A percentile compares a stretch with the other conserved stretches of the same genome.
These are phyloP conservation scores for Komagataella pseudopastoris DNA, from an alignment of 805 yeast genomes.

Conservation along the genomic window DNA sequence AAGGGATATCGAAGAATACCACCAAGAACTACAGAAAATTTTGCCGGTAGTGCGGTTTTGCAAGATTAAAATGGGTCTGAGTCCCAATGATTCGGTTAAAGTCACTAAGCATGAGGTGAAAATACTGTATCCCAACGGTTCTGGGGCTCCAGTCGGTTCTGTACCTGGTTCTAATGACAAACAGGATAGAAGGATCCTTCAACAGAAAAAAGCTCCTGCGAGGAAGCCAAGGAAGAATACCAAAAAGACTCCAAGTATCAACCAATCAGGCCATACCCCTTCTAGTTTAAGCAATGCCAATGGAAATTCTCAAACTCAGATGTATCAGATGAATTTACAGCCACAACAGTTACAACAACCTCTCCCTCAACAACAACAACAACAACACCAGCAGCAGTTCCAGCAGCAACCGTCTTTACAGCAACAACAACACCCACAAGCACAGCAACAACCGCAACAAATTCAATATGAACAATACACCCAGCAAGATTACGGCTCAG, in stretches of 20 bases:
- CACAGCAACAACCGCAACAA: neutral
- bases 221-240: neutral
- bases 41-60: constrained; percentile 37
- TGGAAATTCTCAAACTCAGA: neutral
- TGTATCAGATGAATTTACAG: neutral
- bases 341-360: neutral
- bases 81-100: constrained; percentile 30
- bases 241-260: neutral
- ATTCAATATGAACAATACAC: neutral
- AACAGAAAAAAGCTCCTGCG: neutral
- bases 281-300: neutral
- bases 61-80: constrained; percentile 35
- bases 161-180: neutral
- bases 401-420: neutral
- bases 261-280: neutral
- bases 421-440: neutral
- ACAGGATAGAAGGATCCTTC: neutral
- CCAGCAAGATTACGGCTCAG: neutral
- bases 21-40: constrained; percentile 25
- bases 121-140: neutral
- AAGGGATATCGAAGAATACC: constrained; percentile 25
- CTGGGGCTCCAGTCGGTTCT: neutral
- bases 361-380: neutral
- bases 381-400: neutral
- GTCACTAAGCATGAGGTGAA: constrained; percentile 12